Evolutionary conservation across 2,329 filamentous ascomycete species (phyloP).

Genomic region (Ramularia endophylla): DNA sequence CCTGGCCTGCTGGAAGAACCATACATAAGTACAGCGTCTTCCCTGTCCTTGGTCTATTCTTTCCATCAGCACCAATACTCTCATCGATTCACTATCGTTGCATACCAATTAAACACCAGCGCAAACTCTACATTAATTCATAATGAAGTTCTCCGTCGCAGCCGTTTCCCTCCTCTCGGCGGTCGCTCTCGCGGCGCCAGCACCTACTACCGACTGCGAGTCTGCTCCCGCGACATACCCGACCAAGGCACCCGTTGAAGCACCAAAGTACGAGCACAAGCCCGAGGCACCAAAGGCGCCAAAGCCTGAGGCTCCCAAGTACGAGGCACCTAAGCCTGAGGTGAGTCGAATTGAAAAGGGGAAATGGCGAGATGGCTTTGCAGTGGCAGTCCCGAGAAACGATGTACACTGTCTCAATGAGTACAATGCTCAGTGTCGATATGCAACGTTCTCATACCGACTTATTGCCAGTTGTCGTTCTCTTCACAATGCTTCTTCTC

Average conservation of each 20-base stretch:
- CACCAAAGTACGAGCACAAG: background rate
- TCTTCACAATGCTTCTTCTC: no score
- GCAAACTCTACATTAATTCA: constrained; percentile 6
- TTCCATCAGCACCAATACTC: no score
- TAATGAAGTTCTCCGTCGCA: constrained; percentile 18
- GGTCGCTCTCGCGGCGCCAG: constrained; percentile 14
- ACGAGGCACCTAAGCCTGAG: background rate
- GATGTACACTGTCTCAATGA: background rate
- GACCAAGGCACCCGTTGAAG: constrained; percentile 8
- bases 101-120: no score
- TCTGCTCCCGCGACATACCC: constrained; percentile 5
- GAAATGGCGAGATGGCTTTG: no score
- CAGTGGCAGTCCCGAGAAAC: background rate
- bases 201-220: constrained; percentile 7
- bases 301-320: background rate
- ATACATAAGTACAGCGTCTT: no score
- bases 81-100: no score
- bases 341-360: no score
- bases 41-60: no score
- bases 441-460: no score
- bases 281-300: background rate
- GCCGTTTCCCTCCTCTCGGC: constrained; percentile 14
- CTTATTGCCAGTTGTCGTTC: no score
- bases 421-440: background rate
- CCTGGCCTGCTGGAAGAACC: no score